A percentile compares a stretch with the other conserved stretches of the same genome.
Conservation (phyloP, 2,329 filamentous ascomycete species). For the Stachybotrys chartarum region DNA sequence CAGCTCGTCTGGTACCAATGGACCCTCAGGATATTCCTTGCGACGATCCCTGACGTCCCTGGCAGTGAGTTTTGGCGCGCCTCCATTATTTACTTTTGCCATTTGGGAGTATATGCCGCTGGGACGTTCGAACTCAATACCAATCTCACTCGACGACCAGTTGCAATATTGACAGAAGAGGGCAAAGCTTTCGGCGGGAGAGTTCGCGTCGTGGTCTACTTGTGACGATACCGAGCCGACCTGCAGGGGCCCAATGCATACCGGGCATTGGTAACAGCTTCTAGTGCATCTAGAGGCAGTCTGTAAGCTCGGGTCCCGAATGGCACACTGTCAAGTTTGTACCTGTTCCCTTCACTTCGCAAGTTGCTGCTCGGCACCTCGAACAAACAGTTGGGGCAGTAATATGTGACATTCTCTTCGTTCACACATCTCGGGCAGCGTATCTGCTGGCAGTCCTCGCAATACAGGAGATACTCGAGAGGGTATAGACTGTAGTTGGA, state of each 20-base stretch:
- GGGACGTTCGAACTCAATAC: constrained; percentile 81
- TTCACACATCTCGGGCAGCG: constrained; percentile 86
- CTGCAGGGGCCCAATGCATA: constrained; percentile 74
- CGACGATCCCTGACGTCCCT: constrained; percentile 46
- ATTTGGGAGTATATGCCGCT: constrained; percentile 81
- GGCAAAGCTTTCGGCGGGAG: constrained; percentile 55
- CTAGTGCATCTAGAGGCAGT: constrained; percentile 63
- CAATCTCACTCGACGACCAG: constrained; percentile 87
- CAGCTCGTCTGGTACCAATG: constrained; percentile 32
- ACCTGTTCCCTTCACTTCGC: constrained; percentile 90
- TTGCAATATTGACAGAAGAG: constrained; percentile 85
- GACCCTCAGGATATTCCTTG: constrained; percentile 34
- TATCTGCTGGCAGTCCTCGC: constrained; percentile 95
- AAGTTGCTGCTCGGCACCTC: constrained; percentile 92
- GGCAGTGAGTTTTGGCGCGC: constrained; percentile 39
- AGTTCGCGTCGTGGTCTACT: constrained; percentile 26
- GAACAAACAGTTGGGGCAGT: constrained; percentile 90
- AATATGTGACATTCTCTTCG: constrained; percentile 93
- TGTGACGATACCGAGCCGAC: constrained; percentile 63
- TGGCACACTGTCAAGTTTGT: constrained; percentile 15
- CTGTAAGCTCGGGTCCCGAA: constrained; percentile 5
- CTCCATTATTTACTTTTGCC: constrained; percentile 59
- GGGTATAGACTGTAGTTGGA: constrained; percentile 91
- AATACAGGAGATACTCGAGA: constrained; percentile 89
- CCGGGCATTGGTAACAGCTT: constrained; percentile 91